A percentile compares a stretch with the other conserved stretches of the same genome.
These are phyloP conservation scores for Margaritispora aquatica DNA, from an alignment of 495 filamentous ascomycete species.

Conservation along the genomic window DNA sequence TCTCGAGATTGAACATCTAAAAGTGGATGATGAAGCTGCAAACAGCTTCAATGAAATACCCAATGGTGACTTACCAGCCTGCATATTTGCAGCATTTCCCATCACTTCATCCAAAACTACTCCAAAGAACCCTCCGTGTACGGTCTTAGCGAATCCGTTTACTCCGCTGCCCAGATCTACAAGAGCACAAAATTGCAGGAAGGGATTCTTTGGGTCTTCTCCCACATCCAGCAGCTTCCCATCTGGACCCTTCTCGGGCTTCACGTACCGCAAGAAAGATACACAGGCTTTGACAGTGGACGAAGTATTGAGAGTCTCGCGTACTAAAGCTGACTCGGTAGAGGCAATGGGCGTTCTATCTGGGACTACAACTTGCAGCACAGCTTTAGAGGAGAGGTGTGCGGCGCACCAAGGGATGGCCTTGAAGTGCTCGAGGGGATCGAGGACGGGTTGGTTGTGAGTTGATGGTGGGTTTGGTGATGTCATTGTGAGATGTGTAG, in stretches of 20 bases:
- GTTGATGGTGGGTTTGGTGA: neutral
- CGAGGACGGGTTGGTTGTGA: constrained; percentile 1
- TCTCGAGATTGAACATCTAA: neutral
- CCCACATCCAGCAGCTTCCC: neutral
- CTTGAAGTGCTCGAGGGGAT: neutral
- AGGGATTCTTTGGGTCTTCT: constrained; percentile 18
- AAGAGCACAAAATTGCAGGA: constrained; percentile 2
- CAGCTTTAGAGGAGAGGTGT: constrained; percentile 17
- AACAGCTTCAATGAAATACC: no score
- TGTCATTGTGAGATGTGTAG: neutral
- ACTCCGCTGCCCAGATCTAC: constrained; percentile 9
- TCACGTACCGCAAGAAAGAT: constrained; percentile 1
- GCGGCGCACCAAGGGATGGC: constrained; percentile 37
- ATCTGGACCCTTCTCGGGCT: neutral
- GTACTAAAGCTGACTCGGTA: constrained; percentile 6
- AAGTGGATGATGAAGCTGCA: no score
- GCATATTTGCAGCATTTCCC: constrained; percentile 21
- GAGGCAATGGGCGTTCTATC: constrained; percentile 8
- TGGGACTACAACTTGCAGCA: constrained; percentile 1
- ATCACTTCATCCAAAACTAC: constrained; percentile 24
- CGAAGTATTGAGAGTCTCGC: constrained; percentile 10
- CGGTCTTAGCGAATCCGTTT: constrained; percentile 13
- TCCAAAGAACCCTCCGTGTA: constrained; percentile 16
- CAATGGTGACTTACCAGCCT: constrained; percentile 20
- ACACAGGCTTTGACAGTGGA: constrained; percentile 11